Evolutionary conservation across 257 asterid species (phyloP).

Genomic region (Ballota nigra): DNA sequence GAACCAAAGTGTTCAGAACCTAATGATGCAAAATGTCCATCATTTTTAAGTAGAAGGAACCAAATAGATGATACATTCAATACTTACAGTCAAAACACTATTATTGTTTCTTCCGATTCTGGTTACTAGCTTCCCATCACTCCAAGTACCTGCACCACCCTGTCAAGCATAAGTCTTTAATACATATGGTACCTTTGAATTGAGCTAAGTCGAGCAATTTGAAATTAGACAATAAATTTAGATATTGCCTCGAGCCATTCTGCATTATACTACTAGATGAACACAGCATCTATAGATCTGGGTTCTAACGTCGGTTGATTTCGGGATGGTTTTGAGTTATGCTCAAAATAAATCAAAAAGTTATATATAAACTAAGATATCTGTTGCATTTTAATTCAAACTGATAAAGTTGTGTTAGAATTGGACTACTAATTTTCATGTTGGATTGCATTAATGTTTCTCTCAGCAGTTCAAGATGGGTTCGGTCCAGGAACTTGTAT

Average conservation of each 20-base stretch:
- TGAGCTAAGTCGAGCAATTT: background rate
- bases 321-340: background rate
- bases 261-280: background rate
- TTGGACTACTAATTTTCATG: background rate
- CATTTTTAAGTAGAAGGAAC: constrained; percentile 5
- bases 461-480: background rate
- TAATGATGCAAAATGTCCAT: constrained; percentile 33
- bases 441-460: background rate
- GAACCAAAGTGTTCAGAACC: constrained; percentile 85
- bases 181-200: background rate
- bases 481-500: background rate
- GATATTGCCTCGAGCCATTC: background rate
- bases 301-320: background rate
- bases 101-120: constrained; percentile 87
- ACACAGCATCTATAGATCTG: background rate
- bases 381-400: background rate
- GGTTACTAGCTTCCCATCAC: constrained; percentile 96
- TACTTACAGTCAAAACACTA: constrained; percentile 69
- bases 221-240: background rate
- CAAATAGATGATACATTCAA: constrained; percentile 17
- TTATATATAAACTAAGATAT: background rate
- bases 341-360: background rate
- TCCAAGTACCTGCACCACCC: constrained; percentile 99
- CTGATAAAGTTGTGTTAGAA: background rate
- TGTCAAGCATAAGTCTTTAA: constrained; percentile 82